Evolutionary conservation across 441 rosid species (phyloP), one percentile per base, ranked within the genome.

Genomic region (Adansonia rubrostipa): DNA sequence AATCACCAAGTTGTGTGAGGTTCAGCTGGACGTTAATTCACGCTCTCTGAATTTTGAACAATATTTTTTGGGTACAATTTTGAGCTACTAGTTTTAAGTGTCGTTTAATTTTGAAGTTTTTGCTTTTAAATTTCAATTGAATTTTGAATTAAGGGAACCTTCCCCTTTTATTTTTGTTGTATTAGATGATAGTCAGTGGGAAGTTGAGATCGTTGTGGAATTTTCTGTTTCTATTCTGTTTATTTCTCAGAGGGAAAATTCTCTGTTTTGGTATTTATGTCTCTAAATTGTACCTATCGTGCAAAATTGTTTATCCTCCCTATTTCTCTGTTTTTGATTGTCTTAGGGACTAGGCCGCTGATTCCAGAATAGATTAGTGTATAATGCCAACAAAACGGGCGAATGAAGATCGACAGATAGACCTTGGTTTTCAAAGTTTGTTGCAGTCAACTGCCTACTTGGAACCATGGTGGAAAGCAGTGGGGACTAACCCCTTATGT

Each of bases 401-500:
- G 56, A 77, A 73, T 75, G 81, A 50, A 71, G 82, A 82, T 78
- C 82, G 47, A 9, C 80, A 64, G 57, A 42, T 81, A 73, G 88
- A 80, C 50, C 86, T 54, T 53, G 81, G 84, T 73, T 65, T 77
- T 47, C 86, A 63, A n/a, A 74, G 69, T 33, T 73, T 80, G 77
- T 74, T 80, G 75, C 89, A 85, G 22, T 79, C 92, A 11, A 56
- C 80, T 22, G 20, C 74, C 60, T 84, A 79, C 77, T 60, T 80
- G 15, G 88, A 88, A 64, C 92, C 92, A 42, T 88, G 90, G 93
- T 90, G 93, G 93, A 87, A 76, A 71, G 92, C 86, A 74, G 79
- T 60, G 53, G 86, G 86, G 68, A 66, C 74, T 73, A 75, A 66
- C 63, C 67, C 81, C 45, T 54, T 75, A 6, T 82, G 76, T 74